Evolutionary conservation across 2,329 filamentous ascomycete genomes (phyloP).

Genomic region (Fusarium sterilihyphosum): DNA sequence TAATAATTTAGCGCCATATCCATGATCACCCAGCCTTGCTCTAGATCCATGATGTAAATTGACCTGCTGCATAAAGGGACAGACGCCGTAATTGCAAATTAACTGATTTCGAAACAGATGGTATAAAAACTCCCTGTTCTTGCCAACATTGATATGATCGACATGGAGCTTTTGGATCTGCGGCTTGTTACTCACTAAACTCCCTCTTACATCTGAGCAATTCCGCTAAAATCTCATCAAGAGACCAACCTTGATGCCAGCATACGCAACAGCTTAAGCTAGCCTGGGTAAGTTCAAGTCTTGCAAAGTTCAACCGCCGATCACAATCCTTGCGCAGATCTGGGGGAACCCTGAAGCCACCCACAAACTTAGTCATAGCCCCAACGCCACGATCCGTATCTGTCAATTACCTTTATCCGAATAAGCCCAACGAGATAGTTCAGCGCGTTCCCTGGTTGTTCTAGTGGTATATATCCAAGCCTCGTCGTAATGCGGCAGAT

Average conservation of each 20-base stretch:
- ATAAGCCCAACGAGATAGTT: no score
- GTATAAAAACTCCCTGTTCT: no score
- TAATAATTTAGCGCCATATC: not conserved
- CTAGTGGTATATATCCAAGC: not conserved
- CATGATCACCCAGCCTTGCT: not conserved
- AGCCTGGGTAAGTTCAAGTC: fast-evolving
- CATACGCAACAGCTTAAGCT: fast-evolving
- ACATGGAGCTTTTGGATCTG: no score
- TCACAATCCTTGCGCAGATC: not conserved
- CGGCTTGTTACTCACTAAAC: no score
- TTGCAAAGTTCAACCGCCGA: not conserved
- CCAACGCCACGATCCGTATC: conserved; percentile 1
- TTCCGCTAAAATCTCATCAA: no score
- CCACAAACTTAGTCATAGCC: not conserved
- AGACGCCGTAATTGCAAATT: no score
- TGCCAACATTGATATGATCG: fast-evolving
- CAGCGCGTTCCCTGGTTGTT: not conserved
- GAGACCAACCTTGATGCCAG: fast-evolving
- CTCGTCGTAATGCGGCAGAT: not conserved
- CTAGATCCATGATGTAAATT: no score
- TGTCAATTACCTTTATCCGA: not conserved
- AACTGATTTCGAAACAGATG: no score
- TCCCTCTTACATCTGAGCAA: no score
- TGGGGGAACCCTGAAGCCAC: not conserved
- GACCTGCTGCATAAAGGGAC: fast-evolving